Evolutionary conservation across 2,329 filamentous ascomycete genomes (phyloP).

Genomic region (Monilinia laxa): DNA sequence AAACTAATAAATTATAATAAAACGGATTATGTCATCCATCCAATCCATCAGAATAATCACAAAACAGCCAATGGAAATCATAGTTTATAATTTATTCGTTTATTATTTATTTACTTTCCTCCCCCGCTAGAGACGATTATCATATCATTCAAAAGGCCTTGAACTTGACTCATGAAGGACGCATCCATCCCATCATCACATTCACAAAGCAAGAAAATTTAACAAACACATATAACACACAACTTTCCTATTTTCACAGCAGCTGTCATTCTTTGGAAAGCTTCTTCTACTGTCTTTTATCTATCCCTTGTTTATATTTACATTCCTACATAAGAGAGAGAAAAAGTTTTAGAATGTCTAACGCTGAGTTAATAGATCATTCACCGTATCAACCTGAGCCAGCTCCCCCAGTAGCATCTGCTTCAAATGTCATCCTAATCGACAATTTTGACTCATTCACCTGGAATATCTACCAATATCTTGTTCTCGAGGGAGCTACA

Average conservation of each 20-base stretch:
- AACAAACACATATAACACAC: not conserved
- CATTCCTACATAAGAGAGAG: not conserved
- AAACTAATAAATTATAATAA: no score
- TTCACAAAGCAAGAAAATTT: not conserved
- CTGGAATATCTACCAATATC: conserved; percentile 99
- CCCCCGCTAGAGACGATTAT: no score
- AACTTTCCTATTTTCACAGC: not conserved
- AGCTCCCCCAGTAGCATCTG: conserved; percentile 69
- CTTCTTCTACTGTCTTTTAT: not conserved
- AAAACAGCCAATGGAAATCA: no score
- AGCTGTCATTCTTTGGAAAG: not conserved
- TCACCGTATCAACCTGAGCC: conserved; percentile 82
- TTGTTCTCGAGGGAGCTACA: conserved; percentile 89
- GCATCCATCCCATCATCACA: no score
- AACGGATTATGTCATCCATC: no score
- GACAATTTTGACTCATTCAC: conserved; percentile 99
- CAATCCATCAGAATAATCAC: no score
- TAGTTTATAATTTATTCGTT: no score
- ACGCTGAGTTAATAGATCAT: conserved; percentile 65
- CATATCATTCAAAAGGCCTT: not conserved
- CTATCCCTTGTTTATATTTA: not conserved
- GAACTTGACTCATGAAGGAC: not conserved
- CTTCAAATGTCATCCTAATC: conserved; percentile 89
- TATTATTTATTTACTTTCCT: no score
- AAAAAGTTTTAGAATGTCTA: conserved; percentile 42